Base-by-base conservation (phyloP, 1,284 basidiomycete genomes). In the Tranzscheliella williamsii region DNA sequence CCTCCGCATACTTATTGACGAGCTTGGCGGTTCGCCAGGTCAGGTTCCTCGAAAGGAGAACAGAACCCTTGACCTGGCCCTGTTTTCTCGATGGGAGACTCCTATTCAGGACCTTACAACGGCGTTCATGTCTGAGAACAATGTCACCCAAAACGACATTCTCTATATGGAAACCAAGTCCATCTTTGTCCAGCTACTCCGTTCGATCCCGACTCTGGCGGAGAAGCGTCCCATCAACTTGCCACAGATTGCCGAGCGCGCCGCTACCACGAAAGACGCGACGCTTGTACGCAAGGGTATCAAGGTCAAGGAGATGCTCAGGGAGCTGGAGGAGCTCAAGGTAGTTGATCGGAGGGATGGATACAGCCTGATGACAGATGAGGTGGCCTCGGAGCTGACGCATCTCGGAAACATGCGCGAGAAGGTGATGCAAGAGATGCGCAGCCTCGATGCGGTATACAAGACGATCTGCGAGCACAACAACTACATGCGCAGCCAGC, bases 101-200 rank as follows among this genome's bases (percentile, higher is more conserved):
- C 93, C 93, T 3, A 91, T 98, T 46, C 93, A 97, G 73, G 95
- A 98, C 75, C 87, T 98, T 38, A 91, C 94, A 50, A 91, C 88
- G 17, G 91, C 94, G 1, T 85, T 99, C 63, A 94, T 98, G 87
- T 82, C 82, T 3, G 84, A 85, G 68, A 92, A 93, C 80, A 91
- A 91, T 32, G 88, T 99, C 30, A 97, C 95, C 18, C 91, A 92
- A 48, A 91, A 89, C 76, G 95, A 99, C 80, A 94, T 99, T 84
- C 84, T 97, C 18, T 99, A 97, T 82, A 97, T 98, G 91, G 95
- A 99, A 79, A 90, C 95, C 58, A 99, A 99, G 82, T 96, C 94
- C 17, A 96, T 97, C 76, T 94, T 99, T 76, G 95, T 98, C 29
- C 91, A 96, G 78, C 85, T 98, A 36, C 86, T 99, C 44, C 91